phyloP scores from a whole-genome alignment of 2,329 filamentous ascomycete species.

The Penicillium sp. region DNA sequence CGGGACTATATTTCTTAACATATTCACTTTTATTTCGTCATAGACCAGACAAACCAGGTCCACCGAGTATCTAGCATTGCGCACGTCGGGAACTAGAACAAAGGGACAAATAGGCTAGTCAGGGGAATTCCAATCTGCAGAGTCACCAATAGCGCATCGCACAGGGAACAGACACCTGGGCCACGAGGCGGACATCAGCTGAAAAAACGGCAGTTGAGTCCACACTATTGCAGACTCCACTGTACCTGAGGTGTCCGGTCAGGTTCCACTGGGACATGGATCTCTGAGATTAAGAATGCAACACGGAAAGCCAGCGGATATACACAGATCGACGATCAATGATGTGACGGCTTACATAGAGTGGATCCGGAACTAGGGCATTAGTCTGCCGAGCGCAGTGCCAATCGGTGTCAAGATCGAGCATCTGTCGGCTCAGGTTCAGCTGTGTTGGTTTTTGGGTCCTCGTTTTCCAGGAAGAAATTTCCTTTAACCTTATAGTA shows the following conservation, averaged over 20 bases:
- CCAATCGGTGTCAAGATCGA: slow-evolving; percentile 17
- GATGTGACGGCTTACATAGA: neutral
- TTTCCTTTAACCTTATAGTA: slow-evolving; percentile 7
- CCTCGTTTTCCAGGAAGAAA: slow-evolving; percentile 5
- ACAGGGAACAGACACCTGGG: slow-evolving; percentile 17
- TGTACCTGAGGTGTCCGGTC: neutral
- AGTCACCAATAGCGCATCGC: neutral
- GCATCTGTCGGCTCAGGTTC: slow-evolving; percentile 17
- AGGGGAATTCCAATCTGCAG: neutral
- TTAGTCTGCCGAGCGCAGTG: slow-evolving; percentile 13
- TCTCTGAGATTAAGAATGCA: neutral
- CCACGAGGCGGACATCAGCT: slow-evolving; percentile 23
- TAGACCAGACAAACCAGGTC: neutral
- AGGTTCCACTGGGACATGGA: neutral
- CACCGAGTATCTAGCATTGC: neutral
- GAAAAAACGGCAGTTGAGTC: slow-evolving; percentile 10
- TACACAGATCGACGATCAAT: neutral
- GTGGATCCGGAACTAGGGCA: slow-evolving; percentile 17
- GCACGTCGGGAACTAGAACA: neutral
- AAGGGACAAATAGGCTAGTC: neutral
- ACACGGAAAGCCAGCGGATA: neutral
- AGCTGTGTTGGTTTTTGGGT: slow-evolving; percentile 16
- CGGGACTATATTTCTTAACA: neutral
- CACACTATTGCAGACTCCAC: slow-evolving; percentile 4
- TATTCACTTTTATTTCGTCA: neutral